A percentile compares a stretch with the other conserved stretches of the same genome.
Conservation (phyloP, 352 stramenopile genomes). For the Lagenidium sp. region DNA sequence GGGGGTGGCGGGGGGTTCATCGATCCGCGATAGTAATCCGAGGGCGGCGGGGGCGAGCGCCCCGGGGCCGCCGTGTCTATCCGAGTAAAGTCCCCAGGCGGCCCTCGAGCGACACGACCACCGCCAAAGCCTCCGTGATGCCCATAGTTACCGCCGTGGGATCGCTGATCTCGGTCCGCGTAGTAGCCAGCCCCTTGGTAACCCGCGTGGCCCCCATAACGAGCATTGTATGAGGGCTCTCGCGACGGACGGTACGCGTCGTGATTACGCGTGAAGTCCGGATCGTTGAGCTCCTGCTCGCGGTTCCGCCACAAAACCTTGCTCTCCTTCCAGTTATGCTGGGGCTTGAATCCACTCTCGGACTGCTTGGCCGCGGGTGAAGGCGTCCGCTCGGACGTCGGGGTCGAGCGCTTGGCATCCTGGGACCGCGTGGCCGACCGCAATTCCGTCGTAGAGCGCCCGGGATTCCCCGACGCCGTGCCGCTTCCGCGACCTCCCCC, state of each 20-base stretch:
- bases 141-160: neutral
- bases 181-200: constrained; percentile 1
- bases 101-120: too few relatives aligned
- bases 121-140: neutral
- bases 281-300: constrained; percentile 91
- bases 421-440: too few relatives aligned
- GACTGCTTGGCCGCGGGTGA: too few relatives aligned
- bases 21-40: constrained; percentile 4
- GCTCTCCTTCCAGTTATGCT: constrained; percentile 79
- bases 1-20: constrained; percentile 3
- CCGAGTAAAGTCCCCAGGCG: too few relatives aligned
- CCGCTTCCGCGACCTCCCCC: too few relatives aligned
- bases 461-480: too few relatives aligned
- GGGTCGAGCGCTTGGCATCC: too few relatives aligned
- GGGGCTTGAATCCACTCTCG: constrained; percentile 3
- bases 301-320: constrained; percentile 93
- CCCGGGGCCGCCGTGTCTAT: too few relatives aligned
- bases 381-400: too few relatives aligned
- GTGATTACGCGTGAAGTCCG: constrained; percentile 84
- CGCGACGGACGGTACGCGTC: constrained; percentile 43
- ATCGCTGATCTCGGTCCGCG: constrained; percentile 10
- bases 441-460: too few relatives aligned
- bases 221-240: constrained; percentile 5
- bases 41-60: too few relatives aligned
- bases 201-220: neutral